Percentiles rank a stretch among this genome's conserved stretches.
These are phyloP conservation scores for Clarkia xantiana DNA, from an alignment of 345 rosid species.

Conservation along the genomic window DNA sequence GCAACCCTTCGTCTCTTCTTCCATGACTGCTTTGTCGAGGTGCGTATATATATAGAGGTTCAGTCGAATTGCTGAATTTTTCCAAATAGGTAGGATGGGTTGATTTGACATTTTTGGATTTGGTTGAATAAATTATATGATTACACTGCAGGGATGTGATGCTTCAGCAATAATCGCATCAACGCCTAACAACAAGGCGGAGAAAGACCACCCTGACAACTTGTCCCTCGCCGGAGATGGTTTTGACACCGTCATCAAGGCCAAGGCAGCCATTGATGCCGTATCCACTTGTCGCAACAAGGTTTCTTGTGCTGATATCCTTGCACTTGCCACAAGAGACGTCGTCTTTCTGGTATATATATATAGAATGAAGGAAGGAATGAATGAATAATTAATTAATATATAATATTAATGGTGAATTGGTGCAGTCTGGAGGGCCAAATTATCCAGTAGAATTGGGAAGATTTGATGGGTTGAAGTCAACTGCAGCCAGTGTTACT, in stretches of 20 bases:
- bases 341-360: slow-evolving; percentile 44
- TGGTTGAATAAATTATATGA: too few species aligned
- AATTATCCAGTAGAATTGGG: slow-evolving; percentile 55
- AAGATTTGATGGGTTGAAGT: slow-evolving; percentile 58
- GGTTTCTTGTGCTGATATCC: slow-evolving; percentile 82
- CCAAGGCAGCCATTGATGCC: slow-evolving; percentile 52
- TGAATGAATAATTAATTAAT: too few species aligned
- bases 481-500: slow-evolving; percentile 37
- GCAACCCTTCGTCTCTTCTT: slow-evolving; percentile 79
- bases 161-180: slow-evolving; percentile 57
- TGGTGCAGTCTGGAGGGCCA: slow-evolving; percentile 73
- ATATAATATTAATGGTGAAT: too few species aligned
- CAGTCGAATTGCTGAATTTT: too few species aligned
- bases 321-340: slow-evolving; percentile 71
- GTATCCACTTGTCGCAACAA: slow-evolving; percentile 39
- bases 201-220: slow-evolving; percentile 78
- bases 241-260: slow-evolving; percentile 71
- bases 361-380: too few species aligned
- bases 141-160: slow-evolving; percentile 93
- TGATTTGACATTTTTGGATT: too few species aligned
- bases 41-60: too few species aligned
- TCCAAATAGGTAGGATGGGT: too few species aligned
- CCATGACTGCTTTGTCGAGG: slow-evolving; percentile 79
- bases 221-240: slow-evolving; percentile 79
- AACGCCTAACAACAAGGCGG: slow-evolving; percentile 40